A percentile compares a stretch with the other conserved stretches of the same genome.
These are phyloP conservation scores for Coniochaeta pulveracea DNA, from an alignment of 2,329 filamentous ascomycete species.

Conservation along the genomic window DNA sequence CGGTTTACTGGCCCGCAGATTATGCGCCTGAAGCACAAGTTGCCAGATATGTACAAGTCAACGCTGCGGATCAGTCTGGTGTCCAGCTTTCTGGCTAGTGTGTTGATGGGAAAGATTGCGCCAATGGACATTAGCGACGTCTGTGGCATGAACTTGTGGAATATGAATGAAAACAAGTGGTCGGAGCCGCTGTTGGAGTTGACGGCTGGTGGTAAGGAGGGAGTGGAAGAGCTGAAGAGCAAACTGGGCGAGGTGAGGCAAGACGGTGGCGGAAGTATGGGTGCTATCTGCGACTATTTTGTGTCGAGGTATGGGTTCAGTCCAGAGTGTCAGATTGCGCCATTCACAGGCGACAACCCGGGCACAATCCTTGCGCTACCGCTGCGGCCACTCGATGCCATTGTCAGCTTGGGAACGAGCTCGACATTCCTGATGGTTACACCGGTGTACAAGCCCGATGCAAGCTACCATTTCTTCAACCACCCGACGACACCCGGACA, in stretches of 20 bases:
- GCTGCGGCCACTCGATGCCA: conserved; percentile 77
- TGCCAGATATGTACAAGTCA: conserved; percentile 68
- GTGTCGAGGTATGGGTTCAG: conserved; percentile 67
- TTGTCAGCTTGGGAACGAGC: conserved; percentile 87
- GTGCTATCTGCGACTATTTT: conserved; percentile 69
- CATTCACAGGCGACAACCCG: conserved; percentile 94
- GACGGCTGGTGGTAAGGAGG: conserved; percentile 51
- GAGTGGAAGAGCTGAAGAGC: conserved; percentile 47
- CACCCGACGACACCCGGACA: conserved; percentile 82
- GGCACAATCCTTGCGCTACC: conserved; percentile 88
- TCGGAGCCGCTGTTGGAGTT: conserved; percentile 65
- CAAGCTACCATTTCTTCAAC: conserved; percentile 95
- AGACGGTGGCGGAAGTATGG: conserved; percentile 73
- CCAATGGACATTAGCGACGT: conserved; percentile 91
- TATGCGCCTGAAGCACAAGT: conserved; percentile 69
- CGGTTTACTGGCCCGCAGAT: conserved; percentile 98
- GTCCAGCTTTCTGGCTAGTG: conserved; percentile 85
- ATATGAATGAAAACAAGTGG: conserved; percentile 66
- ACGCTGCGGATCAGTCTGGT: conserved; percentile 85
- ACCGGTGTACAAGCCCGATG: conserved; percentile 78
- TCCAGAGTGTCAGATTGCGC: conserved; percentile 61
- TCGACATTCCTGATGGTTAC: conserved; percentile 98
- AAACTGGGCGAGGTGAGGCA: conserved; percentile 74
- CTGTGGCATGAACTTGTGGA: conserved; percentile 95
- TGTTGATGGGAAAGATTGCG: conserved; percentile 76